These are phyloP conservation scores for Elymus sibiricus DNA, from an alignment of 176 grass and related monocot species.

Conservation along the genomic window DNA sequence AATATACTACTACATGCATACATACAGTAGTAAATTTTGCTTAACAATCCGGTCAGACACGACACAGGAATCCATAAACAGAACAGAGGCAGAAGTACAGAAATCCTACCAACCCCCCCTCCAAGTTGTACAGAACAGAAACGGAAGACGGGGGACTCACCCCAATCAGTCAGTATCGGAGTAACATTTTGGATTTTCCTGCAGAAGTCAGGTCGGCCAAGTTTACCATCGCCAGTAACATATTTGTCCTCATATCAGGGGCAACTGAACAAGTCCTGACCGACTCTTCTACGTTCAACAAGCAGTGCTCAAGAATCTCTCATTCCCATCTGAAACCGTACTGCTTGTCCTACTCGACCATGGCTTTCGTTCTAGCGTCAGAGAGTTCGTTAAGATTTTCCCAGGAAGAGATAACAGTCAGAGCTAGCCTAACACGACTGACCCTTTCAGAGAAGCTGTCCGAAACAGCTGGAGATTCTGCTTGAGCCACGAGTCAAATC, in stretches of 20 bases:
- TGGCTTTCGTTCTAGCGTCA: background rate
- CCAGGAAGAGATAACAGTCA: background rate
- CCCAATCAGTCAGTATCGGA: too few species aligned
- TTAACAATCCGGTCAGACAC: too few species aligned
- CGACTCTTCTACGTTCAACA: background rate
- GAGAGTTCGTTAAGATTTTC: background rate
- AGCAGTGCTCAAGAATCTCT: background rate
- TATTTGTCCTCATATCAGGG: background rate
- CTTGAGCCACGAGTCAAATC: background rate
- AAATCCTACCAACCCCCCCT: too few species aligned
- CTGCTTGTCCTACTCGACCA: background rate
- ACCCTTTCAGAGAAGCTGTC: background rate
- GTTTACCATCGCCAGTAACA: background rate
- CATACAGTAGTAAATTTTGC: background rate
- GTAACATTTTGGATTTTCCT: background rate
- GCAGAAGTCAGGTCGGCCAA: background rate
- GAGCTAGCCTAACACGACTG: constrained; percentile 1
- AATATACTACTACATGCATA: background rate
- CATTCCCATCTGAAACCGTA: background rate
- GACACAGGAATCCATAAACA: too few species aligned
- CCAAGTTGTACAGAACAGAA: too few species aligned
- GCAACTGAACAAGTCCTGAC: background rate
- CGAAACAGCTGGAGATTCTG: background rate
- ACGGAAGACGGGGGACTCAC: background rate
- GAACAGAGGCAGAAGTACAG: too few species aligned